Conservation (phyloP, 495 filamentous ascomycete species). For the Penicillium verhagenii region DNA sequence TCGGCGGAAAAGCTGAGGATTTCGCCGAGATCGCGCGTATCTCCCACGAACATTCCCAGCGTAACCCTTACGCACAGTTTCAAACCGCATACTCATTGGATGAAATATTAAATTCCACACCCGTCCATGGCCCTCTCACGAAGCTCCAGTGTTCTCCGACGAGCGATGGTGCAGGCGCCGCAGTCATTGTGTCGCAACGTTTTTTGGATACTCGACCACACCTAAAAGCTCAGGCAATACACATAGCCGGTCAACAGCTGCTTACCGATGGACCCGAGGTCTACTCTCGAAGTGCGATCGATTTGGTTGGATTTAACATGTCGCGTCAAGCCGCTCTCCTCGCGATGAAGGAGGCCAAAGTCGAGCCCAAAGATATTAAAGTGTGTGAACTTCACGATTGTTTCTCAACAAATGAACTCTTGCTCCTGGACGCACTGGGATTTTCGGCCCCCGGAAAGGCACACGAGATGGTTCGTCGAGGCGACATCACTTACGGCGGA, state of each 20-base stretch:
- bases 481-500: conserved; percentile 91
- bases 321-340: conserved; percentile 62
- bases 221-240: conserved; percentile 71
- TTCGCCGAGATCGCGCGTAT: conserved; percentile 84
- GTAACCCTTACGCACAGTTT: conserved; percentile 91
- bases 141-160: conserved; percentile 82
- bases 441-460: conserved; percentile 76
- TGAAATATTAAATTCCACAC: conserved; percentile 71
- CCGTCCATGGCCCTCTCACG: conserved; percentile 75
- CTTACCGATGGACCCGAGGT: conserved; percentile 75
- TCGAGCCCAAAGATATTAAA: conserved; percentile 64
- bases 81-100: conserved; percentile 82
- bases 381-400: conserved; percentile 94
- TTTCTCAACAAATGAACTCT: conserved; percentile 91
- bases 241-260: conserved; percentile 82
- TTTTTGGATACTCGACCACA: conserved; percentile 82
- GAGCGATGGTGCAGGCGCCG: conserved; percentile 83
- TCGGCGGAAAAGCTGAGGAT: conserved; percentile 69
- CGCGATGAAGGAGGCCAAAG: conserved; percentile 71
- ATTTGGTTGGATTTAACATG: conserved; percentile 87
- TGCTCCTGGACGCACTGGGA: conserved; percentile 77
- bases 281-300: conserved; percentile 74
- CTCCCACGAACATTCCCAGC: conserved; percentile 76
- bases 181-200: conserved; percentile 78
- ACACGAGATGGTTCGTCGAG: conserved; percentile 81